A percentile compares a stretch with the other conserved stretches of the same genome.
Evolutionary conservation across 2,329 filamentous ascomycete genomes (phyloP).

Genomic region (Cladobotryum protrusum): DNA sequence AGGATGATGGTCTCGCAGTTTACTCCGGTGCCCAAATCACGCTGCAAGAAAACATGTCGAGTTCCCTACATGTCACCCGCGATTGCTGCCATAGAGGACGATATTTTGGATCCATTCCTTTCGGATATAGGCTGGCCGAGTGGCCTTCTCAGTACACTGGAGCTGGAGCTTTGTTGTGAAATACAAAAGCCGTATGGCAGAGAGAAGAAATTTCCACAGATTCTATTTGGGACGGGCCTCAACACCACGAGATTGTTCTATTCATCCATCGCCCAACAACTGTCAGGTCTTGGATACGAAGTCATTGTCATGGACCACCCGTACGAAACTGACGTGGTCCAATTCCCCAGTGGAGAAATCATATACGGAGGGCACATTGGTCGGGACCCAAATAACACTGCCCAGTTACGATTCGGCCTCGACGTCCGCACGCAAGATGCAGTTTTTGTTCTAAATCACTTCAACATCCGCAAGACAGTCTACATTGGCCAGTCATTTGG

Average conservation of each 20-base stretch:
- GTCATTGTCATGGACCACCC: conserved; percentile 41
- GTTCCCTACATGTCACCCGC: conserved; percentile 18
- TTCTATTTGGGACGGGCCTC: conserved; percentile 16
- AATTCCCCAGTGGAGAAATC: conserved; percentile 31
- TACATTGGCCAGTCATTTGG: conserved; percentile 30
- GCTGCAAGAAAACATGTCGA: conserved; percentile 16
- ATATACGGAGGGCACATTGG: conserved; percentile 20
- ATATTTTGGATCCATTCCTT: conserved; percentile 14
- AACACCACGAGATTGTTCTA: conserved; percentile 30
- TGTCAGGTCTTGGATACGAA: conserved; percentile 35
- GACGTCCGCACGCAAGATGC: conserved; percentile 21
- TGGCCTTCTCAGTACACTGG: conserved; percentile 13
- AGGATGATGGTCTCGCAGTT: conserved; percentile 21
- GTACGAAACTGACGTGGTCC: conserved; percentile 34
- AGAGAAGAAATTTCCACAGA: conserved; percentile 9
- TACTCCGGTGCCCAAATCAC: conserved; percentile 13
- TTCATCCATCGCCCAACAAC: conserved; percentile 30
- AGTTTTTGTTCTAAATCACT: conserved; percentile 23
- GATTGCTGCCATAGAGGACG: conserved; percentile 16
- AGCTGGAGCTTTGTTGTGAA: conserved; percentile 20
- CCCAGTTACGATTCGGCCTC: conserved; percentile 12
- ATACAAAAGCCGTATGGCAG: background rate
- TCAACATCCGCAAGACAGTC: conserved; percentile 17
- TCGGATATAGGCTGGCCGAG: conserved; percentile 14
- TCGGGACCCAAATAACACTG: conserved; percentile 1